Base-by-base conservation (phyloP, 257 asterid genomes). In the Primulina huaijiensis region DNA sequence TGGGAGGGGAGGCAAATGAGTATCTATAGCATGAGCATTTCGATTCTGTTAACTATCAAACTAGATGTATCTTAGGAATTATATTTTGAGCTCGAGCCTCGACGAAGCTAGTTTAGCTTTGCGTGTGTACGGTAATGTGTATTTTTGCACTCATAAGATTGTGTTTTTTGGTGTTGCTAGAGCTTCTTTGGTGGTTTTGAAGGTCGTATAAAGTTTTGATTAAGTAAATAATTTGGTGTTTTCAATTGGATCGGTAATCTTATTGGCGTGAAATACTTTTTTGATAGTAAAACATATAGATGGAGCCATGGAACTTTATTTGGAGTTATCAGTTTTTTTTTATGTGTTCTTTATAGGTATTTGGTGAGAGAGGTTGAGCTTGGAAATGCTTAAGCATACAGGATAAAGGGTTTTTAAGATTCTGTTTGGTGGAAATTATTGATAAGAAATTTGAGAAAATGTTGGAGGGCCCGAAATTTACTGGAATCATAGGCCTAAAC, bases 381-480 rank as follows among this genome's bases (percentile, higher is more conserved):
- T 53, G 61, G 62, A 66, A 61, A 64, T 79, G 50, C 80, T 75
- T 64, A 75, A 81, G 85, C 88, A 66, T 84, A 77, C 71, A 72
- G 17, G 34, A 65, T 73, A 55, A 60, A 29, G 50, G 58, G 25
- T 67, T 70, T 14, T 37, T 50, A 70, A 35, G 59, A 35, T 68
- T 53, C 62, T 60, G 65, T 62, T 67, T 46, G 35, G 70, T 59
- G 14, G 35, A 34, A 20, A 64, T 16, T 70, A 57, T 77, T 38
- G 29, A 63, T 65, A 7, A 38, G 8, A 65, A 27, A 57, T 50
- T 14, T 30, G 53, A 65, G 60, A 77, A 74, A 69, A 88, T 88
- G 92, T 75, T 84, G 88, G 95, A 88, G 77, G 90, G 79, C 77
- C 86, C 88, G 7, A 88, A 83, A 67, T 82, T 84, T 75, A 70